Percentiles rank a stretch among this genome's conserved stretches.
phyloP scores from a whole-genome alignment of 2,329 filamentous ascomycete species.

The Thermoascus crustaceus region DNA sequence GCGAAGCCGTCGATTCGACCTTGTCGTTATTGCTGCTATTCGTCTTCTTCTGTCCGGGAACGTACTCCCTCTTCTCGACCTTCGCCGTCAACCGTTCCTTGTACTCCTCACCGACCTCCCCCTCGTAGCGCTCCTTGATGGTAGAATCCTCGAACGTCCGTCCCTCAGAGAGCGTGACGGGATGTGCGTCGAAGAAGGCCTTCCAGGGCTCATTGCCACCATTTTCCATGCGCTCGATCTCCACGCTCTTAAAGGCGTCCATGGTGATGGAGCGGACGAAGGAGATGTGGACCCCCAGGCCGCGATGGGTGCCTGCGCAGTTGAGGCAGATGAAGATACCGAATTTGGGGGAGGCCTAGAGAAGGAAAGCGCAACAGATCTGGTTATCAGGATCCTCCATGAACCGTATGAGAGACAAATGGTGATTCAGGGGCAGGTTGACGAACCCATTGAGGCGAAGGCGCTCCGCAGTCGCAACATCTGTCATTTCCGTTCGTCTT shows the following conservation, averaged over 20 bases:
- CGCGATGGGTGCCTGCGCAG: slow-evolving; percentile 89
- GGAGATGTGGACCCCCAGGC: slow-evolving; percentile 93
- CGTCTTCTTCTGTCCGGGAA: slow-evolving; percentile 57
- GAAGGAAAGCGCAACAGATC: slow-evolving; percentile 3
- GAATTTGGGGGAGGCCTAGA: slow-evolving; percentile 86
- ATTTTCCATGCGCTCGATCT: slow-evolving; percentile 87
- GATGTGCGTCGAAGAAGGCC: slow-evolving; percentile 71
- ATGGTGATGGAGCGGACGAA: slow-evolving; percentile 97
- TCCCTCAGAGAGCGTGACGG: slow-evolving; percentile 57
- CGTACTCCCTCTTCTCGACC: slow-evolving; percentile 81
- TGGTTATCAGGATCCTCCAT: neutral
- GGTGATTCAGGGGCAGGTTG: slow-evolving; percentile 2
- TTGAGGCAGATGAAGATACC: slow-evolving; percentile 97
- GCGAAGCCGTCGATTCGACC: slow-evolving; percentile 22
- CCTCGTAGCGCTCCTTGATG: slow-evolving; percentile 83
- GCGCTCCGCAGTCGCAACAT: slow-evolving; percentile 92
- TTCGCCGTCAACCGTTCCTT: slow-evolving; percentile 83
- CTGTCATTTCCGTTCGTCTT: slow-evolving; percentile 80
- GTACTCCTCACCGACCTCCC: slow-evolving; percentile 87
- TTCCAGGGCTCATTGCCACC: slow-evolving; percentile 87
- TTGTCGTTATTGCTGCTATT: slow-evolving; percentile 36
- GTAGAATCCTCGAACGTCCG: slow-evolving; percentile 77
- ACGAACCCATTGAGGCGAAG: slow-evolving; percentile 91
- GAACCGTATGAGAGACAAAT: neutral
- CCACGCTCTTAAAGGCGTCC: slow-evolving; percentile 91